phyloP scores from a whole-genome alignment of 2,329 filamentous ascomycete genomes.

The Epichloe hybrida region DNA sequence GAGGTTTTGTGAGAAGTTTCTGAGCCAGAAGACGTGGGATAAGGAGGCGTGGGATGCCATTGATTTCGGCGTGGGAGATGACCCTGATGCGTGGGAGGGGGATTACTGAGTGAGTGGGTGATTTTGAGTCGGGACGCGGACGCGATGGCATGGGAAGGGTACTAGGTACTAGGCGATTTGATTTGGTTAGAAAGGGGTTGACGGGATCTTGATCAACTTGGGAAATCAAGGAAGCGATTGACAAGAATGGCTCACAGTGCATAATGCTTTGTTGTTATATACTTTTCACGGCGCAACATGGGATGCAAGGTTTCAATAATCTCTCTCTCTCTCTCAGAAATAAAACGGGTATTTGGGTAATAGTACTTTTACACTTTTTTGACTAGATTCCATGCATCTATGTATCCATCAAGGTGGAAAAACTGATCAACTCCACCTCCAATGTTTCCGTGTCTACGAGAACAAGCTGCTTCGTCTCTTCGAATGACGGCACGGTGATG shows the following conservation, averaged over 20 bases:
- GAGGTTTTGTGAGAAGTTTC: conserved; percentile 3
- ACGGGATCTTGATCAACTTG: too few species aligned
- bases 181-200: too few species aligned
- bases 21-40: neutral
- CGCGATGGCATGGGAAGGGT: too few species aligned
- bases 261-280: too few species aligned
- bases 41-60: neutral
- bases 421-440: conserved; percentile 58
- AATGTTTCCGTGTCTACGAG: conserved; percentile 77
- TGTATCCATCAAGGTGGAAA: conserved; percentile 15
- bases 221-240: too few species aligned
- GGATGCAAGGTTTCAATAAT: too few species aligned
- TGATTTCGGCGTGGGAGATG: neutral
- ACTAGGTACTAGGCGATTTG: too few species aligned
- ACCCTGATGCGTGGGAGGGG: neutral
- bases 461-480: conserved; percentile 63
- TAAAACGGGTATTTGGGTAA: neutral
- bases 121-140: neutral
- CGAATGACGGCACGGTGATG: conserved; percentile 73
- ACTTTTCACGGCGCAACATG: too few species aligned
- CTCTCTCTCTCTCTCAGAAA: neutral
- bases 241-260: too few species aligned
- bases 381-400: neutral
- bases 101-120: neutral
- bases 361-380: neutral